Base-by-base conservation (phyloP, 2,329 filamentous ascomycete species). In the Apiospora malaysiana region DNA sequence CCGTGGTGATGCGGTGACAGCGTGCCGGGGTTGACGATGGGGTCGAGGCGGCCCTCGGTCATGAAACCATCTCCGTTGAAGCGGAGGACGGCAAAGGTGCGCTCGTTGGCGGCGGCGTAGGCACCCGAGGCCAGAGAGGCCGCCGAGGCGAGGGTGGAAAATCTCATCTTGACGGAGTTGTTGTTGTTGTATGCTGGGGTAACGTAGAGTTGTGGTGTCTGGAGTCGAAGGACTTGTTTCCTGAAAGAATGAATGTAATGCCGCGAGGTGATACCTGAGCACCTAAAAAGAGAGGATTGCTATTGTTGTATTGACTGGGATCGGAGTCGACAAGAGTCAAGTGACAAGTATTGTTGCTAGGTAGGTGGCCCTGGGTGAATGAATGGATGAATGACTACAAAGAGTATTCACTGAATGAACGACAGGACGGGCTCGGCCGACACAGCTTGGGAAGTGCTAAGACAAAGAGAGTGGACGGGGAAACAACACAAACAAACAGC, bases 21-120 rank as follows among this genome's bases (percentile, higher is more conserved):
- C 14, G 75, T 72, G 25, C 91, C 91, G 18, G 91, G 91, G 71
- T 78, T 85, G 72, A 94, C 84, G 73, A 94, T 90, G 70, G 93
- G 92, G 76, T 95, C 93, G 59, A 88, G 80, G 59, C 87, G 88
- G 77, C 89, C 89, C 68, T 85, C 83, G 67, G 87, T 88, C 75
- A 91, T 85, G 76, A 91, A 88, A 56, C 87, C 85, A 74, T 89
- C 85, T 77, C 90, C 91, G 78, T 89, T 89, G 85, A 94, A 93
- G 77, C 88, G 90, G 78, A 93, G 87, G 78, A 93, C 92, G 69
- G 91, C 91, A 76, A 92, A 89, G 59, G 89, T 89, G 70, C 87
- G 83, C 4, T 73, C 66, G 68, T 83, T 77, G 75, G 86, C 85
- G 74, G 82, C 82, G 42, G 77, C 84, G 77, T 72, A 82, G 45